Base-by-base conservation (phyloP, 192 early-diverging fungal genomes). In the Geosiphon pyriformis region DNA sequence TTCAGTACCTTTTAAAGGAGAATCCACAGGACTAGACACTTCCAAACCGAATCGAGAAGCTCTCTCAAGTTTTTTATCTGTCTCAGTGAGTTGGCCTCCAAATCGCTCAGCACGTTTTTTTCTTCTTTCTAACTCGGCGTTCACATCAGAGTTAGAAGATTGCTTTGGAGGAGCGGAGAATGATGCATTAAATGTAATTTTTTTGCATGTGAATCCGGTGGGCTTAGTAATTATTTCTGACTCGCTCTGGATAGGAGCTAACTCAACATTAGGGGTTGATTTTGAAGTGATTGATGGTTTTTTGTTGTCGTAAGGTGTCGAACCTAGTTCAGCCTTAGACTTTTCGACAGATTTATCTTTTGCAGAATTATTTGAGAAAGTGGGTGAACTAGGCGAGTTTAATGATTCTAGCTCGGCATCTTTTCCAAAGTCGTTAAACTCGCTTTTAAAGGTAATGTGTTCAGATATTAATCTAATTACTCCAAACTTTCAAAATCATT, bases 1-100 rank as follows among this genome's bases (percentile, higher is more conserved):
- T n/a, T n/a, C n/a, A 25, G 23, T 34, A 64, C 61, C 47, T 64
- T 50, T 64, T 20, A 64, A 34, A 25, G 47, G 61, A 52, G 61
- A 50, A 53, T 64, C 61, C 7, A 35, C 31, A 57, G 68, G 68
- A 27, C 37, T 70, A 20, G 48, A 1, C 42, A 67, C 34, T 12
- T 71, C 70, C 7, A 82, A 59, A 20, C 83, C 83, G 65, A 88
- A 88, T 54, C 82, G 74, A 2, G 76, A 77, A 18, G 84, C 84
- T 30, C 84, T 70, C 27, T 82, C 74, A 7, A 74, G 33, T 18
- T 78, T 77, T 60, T 80, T 82, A 35, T 76, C 77, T 11, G 76
- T 59, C 32, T 85, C 82, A 18, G 69, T 73, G 23, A 82, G 47
- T 57, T 73, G 67, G 27, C 75, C 70, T 26, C 81, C 81, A 68